Evolutionary conservation across 768 basidiomycete species (phyloP).

Genomic region (Sarcodon aspratus): DNA sequence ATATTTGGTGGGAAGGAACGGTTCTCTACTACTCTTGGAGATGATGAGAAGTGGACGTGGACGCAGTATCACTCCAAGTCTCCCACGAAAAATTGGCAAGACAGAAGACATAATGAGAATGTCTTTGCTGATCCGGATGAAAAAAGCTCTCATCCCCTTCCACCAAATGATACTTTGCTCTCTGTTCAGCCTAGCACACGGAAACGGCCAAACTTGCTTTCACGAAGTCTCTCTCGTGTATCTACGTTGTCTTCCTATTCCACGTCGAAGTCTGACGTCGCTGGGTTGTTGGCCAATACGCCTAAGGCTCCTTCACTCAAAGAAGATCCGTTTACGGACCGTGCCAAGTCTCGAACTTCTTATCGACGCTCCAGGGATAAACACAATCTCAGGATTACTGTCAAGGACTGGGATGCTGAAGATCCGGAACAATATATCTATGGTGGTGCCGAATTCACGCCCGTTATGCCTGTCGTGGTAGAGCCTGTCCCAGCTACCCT

Average conservation of each 20-base stretch:
- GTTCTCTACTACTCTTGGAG: conserved; percentile 31
- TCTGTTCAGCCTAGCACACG: too few species aligned
- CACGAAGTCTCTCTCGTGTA: background rate
- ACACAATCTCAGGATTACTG: background rate
- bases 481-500: conserved; percentile 14
- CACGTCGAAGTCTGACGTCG: background rate
- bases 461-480: conserved; percentile 25
- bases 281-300: background rate
- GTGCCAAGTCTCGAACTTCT: background rate
- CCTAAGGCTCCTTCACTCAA: background rate
- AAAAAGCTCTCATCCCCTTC: background rate
- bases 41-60: conserved; percentile 34
- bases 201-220: background rate
- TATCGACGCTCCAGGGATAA: background rate
- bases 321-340: background rate
- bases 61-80: conserved; percentile 19
- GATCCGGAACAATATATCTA: conserved; percentile 25
- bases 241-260: background rate
- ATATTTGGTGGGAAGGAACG: conserved; percentile 71
- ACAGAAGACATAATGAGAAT: too few species aligned
- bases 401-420: background rate
- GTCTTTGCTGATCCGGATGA: background rate
- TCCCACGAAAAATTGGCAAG: conserved; percentile 1
- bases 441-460: conserved; percentile 38
- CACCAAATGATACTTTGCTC: background rate